Evolutionary conservation across 257 asterid species (phyloP), one percentile per base, ranked within the genome.

Genomic region (Sherardia arvensis): DNA sequence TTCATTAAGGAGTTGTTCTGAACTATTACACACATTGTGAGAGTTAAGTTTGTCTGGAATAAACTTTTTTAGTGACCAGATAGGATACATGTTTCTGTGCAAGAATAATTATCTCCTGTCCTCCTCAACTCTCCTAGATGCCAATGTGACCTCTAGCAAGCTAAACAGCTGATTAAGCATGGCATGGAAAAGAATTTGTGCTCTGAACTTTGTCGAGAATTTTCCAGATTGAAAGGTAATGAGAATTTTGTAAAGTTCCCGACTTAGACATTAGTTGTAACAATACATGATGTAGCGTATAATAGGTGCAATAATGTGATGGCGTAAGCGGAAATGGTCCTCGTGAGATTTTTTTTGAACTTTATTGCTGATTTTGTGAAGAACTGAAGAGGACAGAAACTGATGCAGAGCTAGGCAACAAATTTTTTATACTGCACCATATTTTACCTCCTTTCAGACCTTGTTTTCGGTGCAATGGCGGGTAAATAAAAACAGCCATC

Each of bases 41-140:
- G 53, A 30, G 25, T 65, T 47, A 63, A 71, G 76, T n/a, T 65
- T 58, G 63, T 59, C 67, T 40, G 68, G 71, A 70, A 70, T 64
- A 66, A 53, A 48, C 76, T 78, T 68, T 69, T 56, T 32, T 29
- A 63, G 12, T 7, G 64, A 53, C 61, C 5, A 26, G 66, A 53
- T 66, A 62, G 51, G 51, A 43, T 43, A 43, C 17, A 14, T 26
- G 67, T 53, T 34, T 58, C 51, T 53, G 23, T 38, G 53, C 45
- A 56, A 55, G 65, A 70, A 63, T 40, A 70, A 12, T 43, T n/a
- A 27, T 40, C 58, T 20, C 64, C 45, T 47, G 18, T 63, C 60
- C 60, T 54, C 27, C 7, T 62, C 59, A 62, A 47, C 40, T 40
- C 30, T 64, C 59, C 54, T 53, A 36, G 59, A n/a, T 55, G 58